phyloP scores from a whole-genome alignment of 305 asterid genomes.

The Galium porrigens region DNA sequence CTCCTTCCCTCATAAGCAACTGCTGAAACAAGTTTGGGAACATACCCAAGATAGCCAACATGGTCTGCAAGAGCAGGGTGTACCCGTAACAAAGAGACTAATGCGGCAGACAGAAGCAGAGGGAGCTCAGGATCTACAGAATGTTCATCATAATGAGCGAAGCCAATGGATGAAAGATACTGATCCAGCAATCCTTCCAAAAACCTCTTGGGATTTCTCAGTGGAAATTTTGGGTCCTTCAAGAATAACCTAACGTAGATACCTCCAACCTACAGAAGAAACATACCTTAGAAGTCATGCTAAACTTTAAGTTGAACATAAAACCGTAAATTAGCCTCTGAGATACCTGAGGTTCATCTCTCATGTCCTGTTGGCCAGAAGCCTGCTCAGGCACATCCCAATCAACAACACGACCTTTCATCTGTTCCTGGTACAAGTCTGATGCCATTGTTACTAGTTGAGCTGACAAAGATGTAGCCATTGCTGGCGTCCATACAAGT shows the following conservation, averaged over 20 bases:
- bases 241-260: slow-evolving; percentile 84
- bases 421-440: slow-evolving; percentile 76
- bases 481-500: slow-evolving; percentile 99
- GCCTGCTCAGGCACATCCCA: slow-evolving; percentile 99
- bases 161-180: slow-evolving; percentile 84
- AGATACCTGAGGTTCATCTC: slow-evolving; percentile 91
- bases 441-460: slow-evolving; percentile 93
- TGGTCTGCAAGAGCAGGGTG: slow-evolving; percentile 98
- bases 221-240: slow-evolving; percentile 97
- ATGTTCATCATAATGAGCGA: slow-evolving; percentile 61
- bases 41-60: slow-evolving; percentile 94
- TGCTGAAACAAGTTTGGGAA: slow-evolving; percentile 90
- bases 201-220: slow-evolving; percentile 88
- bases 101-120: slow-evolving; percentile 87
- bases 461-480: slow-evolving; percentile 93
- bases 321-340: slow-evolving; percentile 11
- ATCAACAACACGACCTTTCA: slow-evolving; percentile 80
- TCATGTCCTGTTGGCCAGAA: slow-evolving; percentile 83
- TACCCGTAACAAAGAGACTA: slow-evolving; percentile 83
- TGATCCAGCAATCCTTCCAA: slow-evolving; percentile 92
- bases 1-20: slow-evolving; percentile 90
- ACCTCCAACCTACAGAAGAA: slow-evolving; percentile 78
- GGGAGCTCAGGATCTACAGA: slow-evolving; percentile 83
- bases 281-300: slow-evolving; percentile 14
- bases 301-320: not conserved